Conservation (phyloP, 1,284 basidiomycete species). For the Inonotus obliquus region DNA sequence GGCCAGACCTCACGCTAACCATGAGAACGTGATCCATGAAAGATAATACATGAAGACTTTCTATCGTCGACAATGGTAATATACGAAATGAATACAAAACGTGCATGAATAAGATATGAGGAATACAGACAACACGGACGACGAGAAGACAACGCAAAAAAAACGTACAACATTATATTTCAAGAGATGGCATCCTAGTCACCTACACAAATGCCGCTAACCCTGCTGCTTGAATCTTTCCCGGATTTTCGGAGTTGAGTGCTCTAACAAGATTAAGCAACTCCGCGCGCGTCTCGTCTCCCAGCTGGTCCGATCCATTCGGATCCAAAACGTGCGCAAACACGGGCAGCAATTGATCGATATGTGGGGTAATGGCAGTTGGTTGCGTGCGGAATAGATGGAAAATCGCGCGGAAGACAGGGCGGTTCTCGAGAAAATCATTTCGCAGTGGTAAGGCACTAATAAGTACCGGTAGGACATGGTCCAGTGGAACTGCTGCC, state of each 20-base stretch:
- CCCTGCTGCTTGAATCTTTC: constrained; percentile 72
- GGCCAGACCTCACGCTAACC: too few species aligned
- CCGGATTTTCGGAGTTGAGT: constrained; percentile 71
- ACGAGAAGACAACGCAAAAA: background rate
- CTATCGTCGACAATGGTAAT: too few species aligned
- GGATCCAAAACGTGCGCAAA: constrained; percentile 86
- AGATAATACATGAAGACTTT: too few species aligned
- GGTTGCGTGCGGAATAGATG: constrained; percentile 79
- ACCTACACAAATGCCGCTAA: constrained; percentile 41
- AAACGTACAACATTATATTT: background rate
- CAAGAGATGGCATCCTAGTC: background rate
- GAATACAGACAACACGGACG: too few species aligned
- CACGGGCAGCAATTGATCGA: constrained; percentile 80
- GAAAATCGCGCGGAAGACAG: constrained; percentile 90
- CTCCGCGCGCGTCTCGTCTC: constrained; percentile 71
- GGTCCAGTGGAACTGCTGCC: constrained; percentile 82
- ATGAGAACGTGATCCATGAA: too few species aligned
- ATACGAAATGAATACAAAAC: too few species aligned
- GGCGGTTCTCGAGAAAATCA: constrained; percentile 86
- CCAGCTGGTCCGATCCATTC: constrained; percentile 64
- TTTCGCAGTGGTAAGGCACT: constrained; percentile 82
- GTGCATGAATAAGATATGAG: too few species aligned
- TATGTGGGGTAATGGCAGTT: constrained; percentile 65
- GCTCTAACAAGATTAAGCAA: constrained; percentile 73
- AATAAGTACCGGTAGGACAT: constrained; percentile 85